A percentile compares a stretch with the other conserved stretches of the same genome.
These are phyloP conservation scores for Alternaria sp. DNA, from an alignment of 2,329 filamentous ascomycete genomes.

Conservation along the genomic window DNA sequence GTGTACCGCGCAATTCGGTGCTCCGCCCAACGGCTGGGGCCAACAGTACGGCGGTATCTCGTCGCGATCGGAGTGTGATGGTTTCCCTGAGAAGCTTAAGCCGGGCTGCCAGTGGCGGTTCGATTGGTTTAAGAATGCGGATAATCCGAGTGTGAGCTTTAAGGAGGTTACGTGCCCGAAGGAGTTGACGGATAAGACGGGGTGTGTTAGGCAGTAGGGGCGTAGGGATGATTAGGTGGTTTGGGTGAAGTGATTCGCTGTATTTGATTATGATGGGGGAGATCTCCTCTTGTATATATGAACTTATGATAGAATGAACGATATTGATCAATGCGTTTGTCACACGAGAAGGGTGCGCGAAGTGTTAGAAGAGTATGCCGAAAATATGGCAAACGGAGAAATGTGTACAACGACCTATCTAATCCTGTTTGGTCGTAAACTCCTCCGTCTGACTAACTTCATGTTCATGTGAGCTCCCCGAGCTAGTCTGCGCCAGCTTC, in stretches of 20 bases:
- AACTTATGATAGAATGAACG: background rate
- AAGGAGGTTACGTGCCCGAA: constrained; percentile 45
- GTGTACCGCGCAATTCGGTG: constrained; percentile 43
- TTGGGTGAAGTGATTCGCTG: background rate
- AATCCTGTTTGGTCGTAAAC: constrained; percentile 22
- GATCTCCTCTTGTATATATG: constrained; percentile 5
- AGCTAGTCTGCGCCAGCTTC: constrained; percentile 26
- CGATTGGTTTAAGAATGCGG: constrained; percentile 44
- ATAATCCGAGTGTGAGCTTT: constrained; percentile 43
- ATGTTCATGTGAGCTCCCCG: constrained; percentile 18
- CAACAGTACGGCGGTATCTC: constrained; percentile 45
- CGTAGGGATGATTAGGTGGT: background rate
- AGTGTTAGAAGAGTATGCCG: background rate
- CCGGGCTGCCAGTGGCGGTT: constrained; percentile 47
- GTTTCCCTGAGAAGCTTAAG: constrained; percentile 44
- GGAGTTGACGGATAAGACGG: constrained; percentile 37
- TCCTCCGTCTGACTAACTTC: constrained; percentile 17
- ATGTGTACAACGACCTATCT: background rate
- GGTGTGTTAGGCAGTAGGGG: constrained; percentile 29
- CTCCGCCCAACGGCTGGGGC: constrained; percentile 43
- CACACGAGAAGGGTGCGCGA: background rate
- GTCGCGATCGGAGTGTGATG: constrained; percentile 38
- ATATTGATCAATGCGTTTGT: background rate
- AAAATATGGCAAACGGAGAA: background rate
- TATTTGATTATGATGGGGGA: background rate